Evolutionary conservation across 495 filamentous ascomycete species (phyloP).

Genomic region (Acidomyces sp.): DNA sequence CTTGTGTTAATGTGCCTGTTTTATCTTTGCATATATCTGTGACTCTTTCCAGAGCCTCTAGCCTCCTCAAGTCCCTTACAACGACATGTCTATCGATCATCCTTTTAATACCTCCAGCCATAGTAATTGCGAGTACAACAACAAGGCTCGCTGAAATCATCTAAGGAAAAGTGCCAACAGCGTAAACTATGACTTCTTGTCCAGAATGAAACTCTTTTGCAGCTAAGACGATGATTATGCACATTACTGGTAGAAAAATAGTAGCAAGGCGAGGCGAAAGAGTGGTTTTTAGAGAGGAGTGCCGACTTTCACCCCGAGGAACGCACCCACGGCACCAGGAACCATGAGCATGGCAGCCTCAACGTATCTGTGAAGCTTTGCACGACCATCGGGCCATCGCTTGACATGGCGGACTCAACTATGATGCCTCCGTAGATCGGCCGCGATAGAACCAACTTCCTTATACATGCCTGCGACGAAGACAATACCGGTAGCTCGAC

Average conservation of each 20-base stretch:
- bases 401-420: slow-evolving; percentile 29
- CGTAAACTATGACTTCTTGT: slow-evolving; percentile 59
- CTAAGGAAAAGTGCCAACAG: slow-evolving; percentile 33
- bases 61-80: slow-evolving; percentile 58
- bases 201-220: slow-evolving; percentile 47
- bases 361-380: slow-evolving; percentile 46
- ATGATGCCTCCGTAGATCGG: slow-evolving; percentile 33
- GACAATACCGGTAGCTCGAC: slow-evolving; percentile 55
- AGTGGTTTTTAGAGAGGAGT: slow-evolving; percentile 56
- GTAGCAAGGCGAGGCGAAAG: slow-evolving; percentile 53
- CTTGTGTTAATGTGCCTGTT: slow-evolving; percentile 46
- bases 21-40: slow-evolving; percentile 27
- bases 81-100: slow-evolving; percentile 62
- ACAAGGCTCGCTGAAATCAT: slow-evolving; percentile 63
- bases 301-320: slow-evolving; percentile 38
- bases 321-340: slow-evolving; percentile 52
- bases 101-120: slow-evolving; percentile 59
- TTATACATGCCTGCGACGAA: slow-evolving; percentile 59
- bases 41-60: slow-evolving; percentile 27
- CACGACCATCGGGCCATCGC: slow-evolving; percentile 28
- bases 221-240: slow-evolving; percentile 56
- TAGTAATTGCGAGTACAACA: slow-evolving; percentile 63
- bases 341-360: slow-evolving; percentile 55
- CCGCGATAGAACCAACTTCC: slow-evolving; percentile 59
- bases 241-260: slow-evolving; percentile 58